Conservation (phyloP, 257 asterid species). For the Solanum habrochaites region DNA sequence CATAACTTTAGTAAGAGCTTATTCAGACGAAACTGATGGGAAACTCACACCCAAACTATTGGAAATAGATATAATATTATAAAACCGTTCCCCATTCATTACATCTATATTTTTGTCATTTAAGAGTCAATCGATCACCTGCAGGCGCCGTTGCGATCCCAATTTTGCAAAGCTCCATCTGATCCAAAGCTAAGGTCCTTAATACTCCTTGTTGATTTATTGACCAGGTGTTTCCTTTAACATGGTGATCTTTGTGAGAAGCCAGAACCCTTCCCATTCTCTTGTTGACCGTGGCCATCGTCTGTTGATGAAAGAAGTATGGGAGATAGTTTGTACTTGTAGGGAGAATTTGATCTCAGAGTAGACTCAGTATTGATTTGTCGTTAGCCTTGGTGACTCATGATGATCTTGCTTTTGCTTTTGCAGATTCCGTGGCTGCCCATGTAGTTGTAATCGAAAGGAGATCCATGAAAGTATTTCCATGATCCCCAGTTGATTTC, state of each 20-base stretch:
- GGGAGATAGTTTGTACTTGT: slow-evolving; percentile 69
- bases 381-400: slow-evolving; percentile 80
- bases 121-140: neutral
- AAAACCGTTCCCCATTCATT: neutral
- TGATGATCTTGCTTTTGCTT: slow-evolving; percentile 64
- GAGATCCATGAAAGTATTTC: slow-evolving; percentile 29
- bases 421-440: slow-evolving; percentile 88
- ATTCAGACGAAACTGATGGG: neutral
- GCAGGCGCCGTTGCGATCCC: neutral
- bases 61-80: neutral
- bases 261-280: slow-evolving; percentile 33
- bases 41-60: neutral
- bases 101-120: neutral
- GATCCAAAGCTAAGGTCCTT: slow-evolving; percentile 28
- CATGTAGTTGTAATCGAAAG: slow-evolving; percentile 65
- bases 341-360: slow-evolving; percentile 71
- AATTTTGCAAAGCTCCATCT: slow-evolving; percentile 5
- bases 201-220: slow-evolving; percentile 33
- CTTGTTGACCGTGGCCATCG: slow-evolving; percentile 48
- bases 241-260: slow-evolving; percentile 52
- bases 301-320: slow-evolving; percentile 81
- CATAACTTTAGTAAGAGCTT: neutral
- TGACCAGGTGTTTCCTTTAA: slow-evolving; percentile 37
- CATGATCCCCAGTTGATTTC: slow-evolving; percentile 45
- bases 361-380: slow-evolving; percentile 59